Conservation (phyloP, 352 stramenopile species). For the Pythium monospermum region DNA sequence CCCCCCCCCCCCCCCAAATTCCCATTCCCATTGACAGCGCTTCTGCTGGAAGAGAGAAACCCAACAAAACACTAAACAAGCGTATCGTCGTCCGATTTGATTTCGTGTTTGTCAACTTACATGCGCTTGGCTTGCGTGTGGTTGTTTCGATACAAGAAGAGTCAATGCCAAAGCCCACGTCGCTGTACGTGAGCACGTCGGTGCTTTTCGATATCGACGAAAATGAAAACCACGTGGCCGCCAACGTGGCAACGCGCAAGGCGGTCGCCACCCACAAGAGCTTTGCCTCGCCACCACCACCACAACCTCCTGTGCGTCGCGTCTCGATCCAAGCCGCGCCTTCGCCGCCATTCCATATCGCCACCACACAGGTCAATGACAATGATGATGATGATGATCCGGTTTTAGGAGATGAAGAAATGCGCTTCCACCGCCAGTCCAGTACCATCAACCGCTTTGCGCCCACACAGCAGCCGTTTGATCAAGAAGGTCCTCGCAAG, state of each 20-base stretch:
- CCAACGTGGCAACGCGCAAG: not conserved
- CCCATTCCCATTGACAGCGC: too few relatives aligned
- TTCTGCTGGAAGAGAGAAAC: too few relatives aligned
- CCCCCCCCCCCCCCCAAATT: too few relatives aligned
- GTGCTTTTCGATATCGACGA: conserved; percentile 23
- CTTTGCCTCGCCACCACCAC: not conserved
- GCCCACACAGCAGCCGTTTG: not conserved
- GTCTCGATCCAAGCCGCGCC: conserved; percentile 11
- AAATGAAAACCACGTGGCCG: conserved; percentile 3
- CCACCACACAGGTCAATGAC: not conserved
- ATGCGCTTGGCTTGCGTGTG: not conserved
- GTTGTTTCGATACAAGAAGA: not conserved
- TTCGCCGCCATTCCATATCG: not conserved
- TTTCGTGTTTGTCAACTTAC: too few relatives aligned
- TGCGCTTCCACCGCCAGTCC: conserved; percentile 14
- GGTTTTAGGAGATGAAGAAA: conserved; percentile 6
- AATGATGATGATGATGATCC: conserved; percentile 15
- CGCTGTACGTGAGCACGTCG: conserved; percentile 10
- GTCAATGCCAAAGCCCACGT: conserved; percentile 12
- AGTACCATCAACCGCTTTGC: conserved; percentile 5
- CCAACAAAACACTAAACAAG: too few relatives aligned
- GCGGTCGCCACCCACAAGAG: not conserved
- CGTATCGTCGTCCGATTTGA: too few relatives aligned
- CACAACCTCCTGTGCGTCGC: conserved; percentile 4
- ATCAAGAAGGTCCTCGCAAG: not conserved